Evolutionary conservation across 169 alveolate species (phyloP).

Genomic region (Eimeria sp.): DNA sequence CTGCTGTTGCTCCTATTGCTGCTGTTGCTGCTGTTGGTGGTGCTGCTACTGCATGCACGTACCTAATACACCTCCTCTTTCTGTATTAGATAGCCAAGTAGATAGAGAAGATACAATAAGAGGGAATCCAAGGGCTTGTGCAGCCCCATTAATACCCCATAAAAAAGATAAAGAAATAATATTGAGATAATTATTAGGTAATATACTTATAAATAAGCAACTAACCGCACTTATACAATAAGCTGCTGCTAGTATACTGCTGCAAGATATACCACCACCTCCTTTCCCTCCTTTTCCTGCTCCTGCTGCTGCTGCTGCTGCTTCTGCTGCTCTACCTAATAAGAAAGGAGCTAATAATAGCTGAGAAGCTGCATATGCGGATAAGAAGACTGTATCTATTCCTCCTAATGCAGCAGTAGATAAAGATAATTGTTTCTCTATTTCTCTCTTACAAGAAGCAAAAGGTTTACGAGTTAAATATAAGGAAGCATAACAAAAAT

Average conservation of each 20-base stretch:
- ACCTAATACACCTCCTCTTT: constrained; percentile 79
- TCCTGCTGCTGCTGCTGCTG: too few relatives aligned
- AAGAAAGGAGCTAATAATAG: constrained; percentile 73
- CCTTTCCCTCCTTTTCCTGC: too few relatives aligned
- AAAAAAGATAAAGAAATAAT: constrained; percentile 4
- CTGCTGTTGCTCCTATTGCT: not conserved
- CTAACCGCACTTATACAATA: not conserved
- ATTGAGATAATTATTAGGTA: not conserved
- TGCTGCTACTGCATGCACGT: constrained; percentile 66
- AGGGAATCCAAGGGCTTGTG: constrained; percentile 83
- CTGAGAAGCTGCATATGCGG: constrained; percentile 85
- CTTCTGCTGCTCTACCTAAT: not conserved
- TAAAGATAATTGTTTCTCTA: constrained; percentile 82
- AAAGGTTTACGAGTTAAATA: constrained; percentile 87
- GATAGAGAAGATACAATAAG: constrained; percentile 49
- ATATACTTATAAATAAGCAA: constrained; percentile 20
- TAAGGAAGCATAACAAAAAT: constrained; percentile 82
- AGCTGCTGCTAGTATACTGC: not conserved
- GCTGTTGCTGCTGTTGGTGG: not conserved
- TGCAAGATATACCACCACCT: not conserved
- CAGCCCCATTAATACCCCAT: constrained; percentile 87
- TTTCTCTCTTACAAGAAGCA: constrained; percentile 83
- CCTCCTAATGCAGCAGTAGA: constrained; percentile 84
- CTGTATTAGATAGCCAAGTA: constrained; percentile 49
- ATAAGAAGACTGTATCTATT: constrained; percentile 85